These are phyloP conservation scores for Eimeria acervulina DNA, from an alignment of 169 alveolate genomes.

Conservation along the genomic window DNA sequence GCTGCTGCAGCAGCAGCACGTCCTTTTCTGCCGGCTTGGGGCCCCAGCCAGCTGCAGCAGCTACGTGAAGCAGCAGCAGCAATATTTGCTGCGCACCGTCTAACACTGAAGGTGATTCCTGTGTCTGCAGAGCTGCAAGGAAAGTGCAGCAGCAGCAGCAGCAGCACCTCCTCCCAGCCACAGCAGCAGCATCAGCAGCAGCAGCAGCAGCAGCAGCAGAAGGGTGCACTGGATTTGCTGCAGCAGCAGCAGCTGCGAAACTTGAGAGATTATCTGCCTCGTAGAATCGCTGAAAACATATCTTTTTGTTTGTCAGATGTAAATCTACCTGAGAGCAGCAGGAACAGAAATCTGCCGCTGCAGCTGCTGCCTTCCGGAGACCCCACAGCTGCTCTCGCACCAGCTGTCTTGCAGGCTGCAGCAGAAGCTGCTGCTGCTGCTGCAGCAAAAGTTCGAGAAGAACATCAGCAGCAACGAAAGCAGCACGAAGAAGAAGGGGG, in stretches of 20 bases:
- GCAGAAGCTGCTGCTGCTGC: slow-evolving; percentile 46
- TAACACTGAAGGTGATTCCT: slow-evolving; percentile 26
- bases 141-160: slow-evolving; percentile 45
- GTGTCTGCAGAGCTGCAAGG: slow-evolving; percentile 38
- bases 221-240: not conserved
- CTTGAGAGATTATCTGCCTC: slow-evolving; percentile 27
- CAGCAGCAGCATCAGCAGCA: slow-evolving; percentile 14
- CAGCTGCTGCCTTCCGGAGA: slow-evolving; percentile 31
- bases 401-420: not conserved
- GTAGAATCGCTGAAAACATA: slow-evolving; percentile 62
- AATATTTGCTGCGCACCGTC: slow-evolving; percentile 46
- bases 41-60: slow-evolving; percentile 53
- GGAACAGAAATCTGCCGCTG: not conserved
- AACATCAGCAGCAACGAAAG: not conserved
- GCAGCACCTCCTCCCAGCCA: not conserved
- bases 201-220: slow-evolving; percentile 45
- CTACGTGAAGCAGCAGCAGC: slow-evolving; percentile 45
- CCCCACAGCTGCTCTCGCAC: not conserved
- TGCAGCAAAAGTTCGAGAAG: slow-evolving; percentile 2
- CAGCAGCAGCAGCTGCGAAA: slow-evolving; percentile 44
- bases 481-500: not conserved
- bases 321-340: slow-evolving; percentile 59
- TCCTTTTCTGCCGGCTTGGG: slow-evolving; percentile 44
- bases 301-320: slow-evolving; percentile 53
- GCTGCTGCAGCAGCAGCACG: slow-evolving; percentile 32